Base-by-base conservation (phyloP, 2,329 filamentous ascomycete genomes). In the Microdochium nivale region DNA sequence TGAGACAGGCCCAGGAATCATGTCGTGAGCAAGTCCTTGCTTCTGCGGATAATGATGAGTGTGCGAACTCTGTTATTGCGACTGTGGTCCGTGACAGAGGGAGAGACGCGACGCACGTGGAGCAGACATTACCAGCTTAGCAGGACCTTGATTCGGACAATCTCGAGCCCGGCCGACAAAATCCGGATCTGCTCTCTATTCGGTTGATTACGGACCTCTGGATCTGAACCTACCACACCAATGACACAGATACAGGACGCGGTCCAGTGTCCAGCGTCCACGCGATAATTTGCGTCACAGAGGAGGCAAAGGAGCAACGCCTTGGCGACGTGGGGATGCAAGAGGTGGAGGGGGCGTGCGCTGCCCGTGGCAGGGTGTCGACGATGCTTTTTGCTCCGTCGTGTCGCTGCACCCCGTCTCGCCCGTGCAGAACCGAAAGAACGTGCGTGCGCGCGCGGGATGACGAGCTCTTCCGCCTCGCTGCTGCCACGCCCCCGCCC, bases 401-500 rank as follows among this genome's bases (percentile, higher is more conserved):
- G 16, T n/a, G 16, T 23, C n/a, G n/a, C 40, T 44, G 40, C 40
- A 19, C 40, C 21, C 40, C 40, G 30, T 8, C 30, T 9, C 30
- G 30, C n/a, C n/a, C n/a, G 27, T 24, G 40, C 40, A 44, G 40
- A 44, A 19, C 40, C 40, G 40, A 44, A n/a, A n/a, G 40, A 40
- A 16, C 27, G 35, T 16, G 7, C 19, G 35, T 40, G 35, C 4
- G 35, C 35, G 19, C 16, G 40, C 40, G 40, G 40, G 40, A 44
- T 44, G 40, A 44, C 40, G 40, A 44, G 40, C 40, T 16, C n/a
- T 16, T 19, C n/a, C 21, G 19, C 16, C 4, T 23, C 23, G 3
- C 53, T 40, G 53, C 52, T 49, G 51, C 48, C 49, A 56, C 54
- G 46, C 51, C 48, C 46, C 35, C 37, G n/a, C 21, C 37, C 48